Percentiles rank a stretch among this genome's conserved stretches.
Evolutionary conservation across 495 filamentous ascomycete genomes (phyloP).

Genomic region (Hypoxylon trugodes): DNA sequence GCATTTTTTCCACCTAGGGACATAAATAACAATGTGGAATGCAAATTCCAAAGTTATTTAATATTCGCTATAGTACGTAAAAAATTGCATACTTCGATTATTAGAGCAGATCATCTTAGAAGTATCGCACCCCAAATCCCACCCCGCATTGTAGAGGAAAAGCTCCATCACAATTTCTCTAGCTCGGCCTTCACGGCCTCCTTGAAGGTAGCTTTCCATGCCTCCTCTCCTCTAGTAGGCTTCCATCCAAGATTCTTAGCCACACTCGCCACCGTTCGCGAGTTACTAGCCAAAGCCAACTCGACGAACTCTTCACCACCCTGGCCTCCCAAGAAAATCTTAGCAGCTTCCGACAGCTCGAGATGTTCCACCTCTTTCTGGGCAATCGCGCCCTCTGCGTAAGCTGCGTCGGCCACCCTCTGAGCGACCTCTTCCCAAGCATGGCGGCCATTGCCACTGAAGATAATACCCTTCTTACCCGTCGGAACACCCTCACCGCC

Average conservation of each 20-base stretch:
- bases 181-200: conserved; percentile 32
- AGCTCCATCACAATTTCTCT: no score
- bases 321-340: conserved; percentile 28
- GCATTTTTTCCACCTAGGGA: no score
- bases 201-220: conserved; percentile 33
- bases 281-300: conserved; percentile 45
- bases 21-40: no score
- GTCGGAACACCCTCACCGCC: conserved; percentile 47
- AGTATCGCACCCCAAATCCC: no score
- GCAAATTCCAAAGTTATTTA: no score
- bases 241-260: conserved; percentile 52
- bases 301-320: conserved; percentile 42
- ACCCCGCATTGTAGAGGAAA: no score
- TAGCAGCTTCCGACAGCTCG: conserved; percentile 46
- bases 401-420: conserved; percentile 48
- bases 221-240: conserved; percentile 46
- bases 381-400: conserved; percentile 44
- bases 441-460: conserved; percentile 52
- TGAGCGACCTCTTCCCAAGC: conserved; percentile 51
- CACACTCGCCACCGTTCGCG: conserved; percentile 42
- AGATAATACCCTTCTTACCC: conserved; percentile 56
- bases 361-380: conserved; percentile 44
- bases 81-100: no score
- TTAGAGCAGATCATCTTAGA: no score
- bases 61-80: no score